Base-by-base conservation (phyloP, 805 yeast genomes). In the Candida gorgasii region DNA sequence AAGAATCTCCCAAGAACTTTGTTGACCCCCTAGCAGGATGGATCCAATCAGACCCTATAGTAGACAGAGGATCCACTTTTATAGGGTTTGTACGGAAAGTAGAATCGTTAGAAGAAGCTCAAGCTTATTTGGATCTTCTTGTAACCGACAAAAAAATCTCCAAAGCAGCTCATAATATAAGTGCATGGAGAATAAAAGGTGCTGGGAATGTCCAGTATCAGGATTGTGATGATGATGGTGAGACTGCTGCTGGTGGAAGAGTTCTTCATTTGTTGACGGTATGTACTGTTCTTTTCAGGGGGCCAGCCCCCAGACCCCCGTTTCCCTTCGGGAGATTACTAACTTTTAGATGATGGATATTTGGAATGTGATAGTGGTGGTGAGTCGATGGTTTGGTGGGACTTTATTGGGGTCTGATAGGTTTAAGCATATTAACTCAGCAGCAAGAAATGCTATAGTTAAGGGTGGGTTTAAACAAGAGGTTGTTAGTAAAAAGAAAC, bases 201-300 rank as follows among this genome's bases (percentile, higher is more conserved):
- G 65, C 57, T 1, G 69, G 72, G 14, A 87, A 82, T 0, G 76
- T 80, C 0, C 71, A 75, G 27, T 76, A 73, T 36, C 93, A 87
- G 53, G 97, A 93, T 53, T 89, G 87, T 53, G 97, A 93, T 57
- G 98, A 93, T 60, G 99, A 92, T 58, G 99, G 99, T 2, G 99
- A 93, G 58, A 76, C 95, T 0, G 98, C 98, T 0, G 96, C 98
- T 1, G 99, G 99, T 8, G 80, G 90, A 4, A 69, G 97, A 44
- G 67, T 90, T 73, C 62, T 89, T 39, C 96, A 89, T 66, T 62
- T 90, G 36, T 63, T 90, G 50, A 79, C 86, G 27, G 76, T 80
- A 50, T 39, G 77, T 65, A 43, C 45, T 5, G 8, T 29, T 15
- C 33, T 29, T 29, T 8, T 7, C 12, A 12, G 15, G 16, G 24